Evolutionary conservation across 108 stramenopile species (phyloP), one percentile per base, ranked within the genome.

Genomic region (Aureococcus anophagefferens): DNA sequence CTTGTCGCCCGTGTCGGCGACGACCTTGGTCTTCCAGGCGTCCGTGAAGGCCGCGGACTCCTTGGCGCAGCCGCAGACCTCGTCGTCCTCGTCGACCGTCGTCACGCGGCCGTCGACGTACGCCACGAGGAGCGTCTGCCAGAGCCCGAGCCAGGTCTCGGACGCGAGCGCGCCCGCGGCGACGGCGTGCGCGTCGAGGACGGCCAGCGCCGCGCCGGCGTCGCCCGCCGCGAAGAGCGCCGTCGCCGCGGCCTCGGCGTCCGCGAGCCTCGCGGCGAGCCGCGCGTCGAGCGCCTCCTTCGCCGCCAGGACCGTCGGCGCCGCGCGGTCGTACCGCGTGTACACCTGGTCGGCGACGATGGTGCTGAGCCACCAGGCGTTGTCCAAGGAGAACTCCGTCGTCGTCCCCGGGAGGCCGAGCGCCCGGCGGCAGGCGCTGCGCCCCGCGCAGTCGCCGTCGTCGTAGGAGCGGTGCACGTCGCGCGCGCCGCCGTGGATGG

Each of bases 361-460:
- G 68, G 88, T 90, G 72, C 83, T 83, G 40, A 88, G 84, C 82
- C 84, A 90, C 74, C 88, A 90, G 30, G 89, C 89, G 69, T 84
- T 85, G 62, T 69, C 74, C 68, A 80, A 37, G 69, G 86, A 85
- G 67, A 90, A 84, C n/a, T 68, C 68, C 68, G 86, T 63, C 63
- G 87, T 70, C 28, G 80, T 78, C 28, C 70, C 63, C 0, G 69
- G 59, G 31, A 85, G 84, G 59, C 88, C 88, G 75, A 87, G 79
- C 68, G 83, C 82, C 9, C 83, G 70, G 0, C 88, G 37, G 37
- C 37, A 40, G 37, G 37, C 37, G 4, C 11, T 11, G 37, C 37
- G 37, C 7, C 37, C 37, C 37, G 37, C 11, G 37, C 37, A 40
- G 37, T 40, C 84, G 64, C 76, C 77, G 3, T 86, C 88, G 33